Evolutionary conservation across 192 early-diverging fungal genomes (phyloP), one percentile per base, ranked within the genome.

Genomic region (Podila verticillata): DNA sequence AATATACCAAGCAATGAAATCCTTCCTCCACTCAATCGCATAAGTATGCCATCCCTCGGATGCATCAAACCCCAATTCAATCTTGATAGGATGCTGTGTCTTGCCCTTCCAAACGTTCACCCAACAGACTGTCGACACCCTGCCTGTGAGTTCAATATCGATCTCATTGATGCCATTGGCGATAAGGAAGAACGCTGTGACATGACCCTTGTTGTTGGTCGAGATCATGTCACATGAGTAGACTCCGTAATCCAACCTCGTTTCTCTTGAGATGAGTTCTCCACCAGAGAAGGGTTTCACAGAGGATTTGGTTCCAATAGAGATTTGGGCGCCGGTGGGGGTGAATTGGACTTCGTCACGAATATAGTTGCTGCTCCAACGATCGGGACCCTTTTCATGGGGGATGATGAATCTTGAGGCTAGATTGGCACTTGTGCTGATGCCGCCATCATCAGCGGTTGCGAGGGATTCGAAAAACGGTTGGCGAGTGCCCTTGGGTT

Each of bases 181-280:
- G 34, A 80, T 80, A 7, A 72, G 56, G 56, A 80, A 80, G 70
- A 80, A 80, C 48, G 63, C 58, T 0, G 75, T 78, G 64, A 78
- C 75, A 39, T 78, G 75, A 17, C 75, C 75, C 17, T 47, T 24
- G 19, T 48, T 31, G 35, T 66, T 70, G 65, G 75, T 70, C 30
- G 75, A 58, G 48, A 79, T 79, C 68, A 79, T 79, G 26, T 79
- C 75, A 48, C 70, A 63, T 1, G 75, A 72, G 56, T 72, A 80
- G 26, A 48, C 47, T 19, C 75, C 75, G 44, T 80, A 80, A 10
- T 59, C 44, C 5, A 72, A 59, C 15, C n/a, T 28, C n/a, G 47
- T 5, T 8, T 30, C 47, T 9, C n/a, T 35, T 9, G 67, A 61
- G 51, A 80, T 72, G 17, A 57, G 19, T 28, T 57, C 57, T 12